Base-by-base conservation (phyloP, 148 eudicot genomes). In the Cornus kousa region DNA sequence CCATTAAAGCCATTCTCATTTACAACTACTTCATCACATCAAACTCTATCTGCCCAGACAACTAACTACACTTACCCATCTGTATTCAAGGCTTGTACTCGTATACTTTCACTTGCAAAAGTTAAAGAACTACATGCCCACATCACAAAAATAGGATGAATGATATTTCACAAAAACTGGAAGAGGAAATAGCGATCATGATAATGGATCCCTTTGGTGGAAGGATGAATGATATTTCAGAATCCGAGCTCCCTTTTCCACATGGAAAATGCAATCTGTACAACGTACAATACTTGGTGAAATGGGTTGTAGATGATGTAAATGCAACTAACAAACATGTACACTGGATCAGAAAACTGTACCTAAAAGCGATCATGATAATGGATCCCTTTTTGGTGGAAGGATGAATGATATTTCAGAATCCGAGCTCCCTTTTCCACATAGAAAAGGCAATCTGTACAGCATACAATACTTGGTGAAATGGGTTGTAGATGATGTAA, bases 121-220 rank as follows among this genome's bases (percentile, higher is more conserved):
- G 80, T 76, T 7, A 75, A 75, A 70, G 68, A 68, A 57, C 5
- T 75, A 43, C 82, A 74, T 35, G 79, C 79, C 74, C 79, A 75
- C 69, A 37, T 80, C 57, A 70, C 40, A 70, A 80, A 75, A 80
- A 24, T 71, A 57, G 79, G 79, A 28, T 28, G 28, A 28, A 28
- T 28, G 28, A 28, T 28, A 28, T 28, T 28, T 28, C 28, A 28
- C 28, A 28, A 28, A 28, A 28, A 28, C 28, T 69, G 75, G 66
- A 71, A 75, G 75, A 77, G 46, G 43, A 86, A 10, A 5, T 78
- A 12, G 80, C 80, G 12, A 78, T 82, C 64, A 83, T 69, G 66
- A 81, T 85, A 64, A 39, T 80, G 82, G 80, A 87, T 31, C 87
- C 93, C 16, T 88, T 73, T 71, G 88, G 91, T 12, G 91, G 91